Percentiles rank a stretch among this genome's conserved stretches.
These are phyloP conservation scores for Amanita inopinata DNA, from an alignment of 768 basidiomycete genomes.

Conservation along the genomic window DNA sequence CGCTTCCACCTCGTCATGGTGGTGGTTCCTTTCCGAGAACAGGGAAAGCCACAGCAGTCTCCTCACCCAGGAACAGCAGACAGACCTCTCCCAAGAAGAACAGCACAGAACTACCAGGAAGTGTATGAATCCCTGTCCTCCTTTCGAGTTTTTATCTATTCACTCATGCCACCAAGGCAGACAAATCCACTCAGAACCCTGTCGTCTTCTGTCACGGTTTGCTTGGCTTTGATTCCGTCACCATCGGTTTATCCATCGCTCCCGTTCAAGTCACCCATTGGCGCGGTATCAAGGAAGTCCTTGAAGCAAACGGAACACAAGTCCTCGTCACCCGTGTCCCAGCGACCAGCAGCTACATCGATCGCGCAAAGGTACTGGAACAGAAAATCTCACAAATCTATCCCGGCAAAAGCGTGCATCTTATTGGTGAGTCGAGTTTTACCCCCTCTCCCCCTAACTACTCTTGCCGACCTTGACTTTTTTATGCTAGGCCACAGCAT, in stretches of 20 bases:
- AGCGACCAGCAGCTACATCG: constrained; percentile 79
- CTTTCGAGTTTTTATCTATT: background rate
- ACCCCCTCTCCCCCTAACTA: constrained; percentile 7
- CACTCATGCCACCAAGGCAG: constrained; percentile 26
- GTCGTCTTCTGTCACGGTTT: constrained; percentile 95
- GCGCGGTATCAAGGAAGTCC: constrained; percentile 91
- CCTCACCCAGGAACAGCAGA: constrained; percentile 43
- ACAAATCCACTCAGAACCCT: constrained; percentile 72
- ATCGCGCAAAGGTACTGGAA: constrained; percentile 87
- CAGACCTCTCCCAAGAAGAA: constrained; percentile 37
- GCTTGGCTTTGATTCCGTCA: constrained; percentile 81
- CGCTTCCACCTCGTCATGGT: constrained; percentile 22
- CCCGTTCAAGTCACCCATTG: constrained; percentile 88
- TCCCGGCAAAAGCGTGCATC: constrained; percentile 77
- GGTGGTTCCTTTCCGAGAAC: constrained; percentile 46
- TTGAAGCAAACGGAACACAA: constrained; percentile 81
- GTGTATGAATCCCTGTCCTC: constrained; percentile 39
- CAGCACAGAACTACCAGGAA: constrained; percentile 35
- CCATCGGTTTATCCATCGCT: constrained; percentile 65
- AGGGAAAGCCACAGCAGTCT: constrained; percentile 32
- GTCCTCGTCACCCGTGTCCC: constrained; percentile 93
- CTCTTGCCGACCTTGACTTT: background rate
- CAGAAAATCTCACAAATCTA: constrained; percentile 70
- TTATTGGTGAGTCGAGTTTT: constrained; percentile 47
- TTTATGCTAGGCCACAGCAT: constrained; percentile 52